phyloP scores from a whole-genome alignment of 2,329 filamentous ascomycete genomes.

The Ampelomyces quisqualis region DNA sequence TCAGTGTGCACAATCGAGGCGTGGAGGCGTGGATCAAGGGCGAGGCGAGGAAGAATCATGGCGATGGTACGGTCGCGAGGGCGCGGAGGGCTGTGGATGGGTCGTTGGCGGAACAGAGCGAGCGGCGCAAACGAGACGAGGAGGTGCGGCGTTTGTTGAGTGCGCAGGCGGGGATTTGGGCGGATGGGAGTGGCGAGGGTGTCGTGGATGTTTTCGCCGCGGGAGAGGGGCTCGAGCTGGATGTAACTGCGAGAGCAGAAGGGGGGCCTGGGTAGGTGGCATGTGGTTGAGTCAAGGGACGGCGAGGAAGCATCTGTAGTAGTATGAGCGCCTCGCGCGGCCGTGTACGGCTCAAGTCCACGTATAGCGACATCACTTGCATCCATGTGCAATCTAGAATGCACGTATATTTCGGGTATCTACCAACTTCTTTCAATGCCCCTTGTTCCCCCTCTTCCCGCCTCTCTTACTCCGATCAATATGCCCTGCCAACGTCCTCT shows the following conservation, averaged over 20 bases:
- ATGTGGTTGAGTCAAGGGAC: background rate
- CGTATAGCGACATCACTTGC: too few relatives aligned
- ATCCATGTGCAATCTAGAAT: too few relatives aligned
- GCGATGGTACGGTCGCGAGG: background rate
- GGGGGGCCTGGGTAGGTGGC: background rate
- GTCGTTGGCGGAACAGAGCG: background rate
- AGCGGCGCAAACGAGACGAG: conserved; percentile 8
- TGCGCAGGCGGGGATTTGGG: conserved; percentile 21
- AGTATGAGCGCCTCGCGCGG: too few relatives aligned
- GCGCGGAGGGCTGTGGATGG: background rate
- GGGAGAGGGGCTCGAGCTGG: background rate
- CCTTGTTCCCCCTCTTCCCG: conserved; percentile 72
- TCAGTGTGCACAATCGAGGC: conserved; percentile 12
- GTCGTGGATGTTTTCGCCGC: conserved; percentile 19
- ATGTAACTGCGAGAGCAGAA: background rate
- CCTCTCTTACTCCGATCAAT: conserved; percentile 80
- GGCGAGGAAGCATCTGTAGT: too few relatives aligned
- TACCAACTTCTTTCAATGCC: conserved; percentile 17
- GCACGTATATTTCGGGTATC: background rate
- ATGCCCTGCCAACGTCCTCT: conserved; percentile 77
- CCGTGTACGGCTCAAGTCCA: too few relatives aligned
- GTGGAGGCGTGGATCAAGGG: conserved; percentile 18
- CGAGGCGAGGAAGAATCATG: conserved; percentile 2
- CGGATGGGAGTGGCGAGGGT: conserved; percentile 14
- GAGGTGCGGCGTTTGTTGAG: conserved; percentile 16